Evolutionary conservation across 2,329 filamentous ascomycete genomes (phyloP), one percentile per base, ranked within the genome.

Genomic region (Fusarium sp.): DNA sequence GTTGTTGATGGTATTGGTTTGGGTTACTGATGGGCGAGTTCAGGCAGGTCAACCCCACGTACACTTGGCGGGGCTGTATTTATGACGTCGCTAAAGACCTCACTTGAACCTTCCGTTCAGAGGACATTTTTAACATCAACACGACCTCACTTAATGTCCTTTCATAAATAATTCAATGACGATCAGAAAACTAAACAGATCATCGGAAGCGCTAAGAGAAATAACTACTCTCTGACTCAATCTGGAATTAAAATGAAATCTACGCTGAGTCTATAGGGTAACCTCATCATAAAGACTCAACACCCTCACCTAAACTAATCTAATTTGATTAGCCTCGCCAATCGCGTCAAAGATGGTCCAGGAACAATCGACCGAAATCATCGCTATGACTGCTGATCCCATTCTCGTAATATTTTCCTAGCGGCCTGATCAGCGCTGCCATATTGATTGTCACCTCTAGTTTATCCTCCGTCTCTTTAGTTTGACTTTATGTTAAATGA

Each of bases 61-160:
- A n/a, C 24, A 22, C 41, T 12, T 61, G 29, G 58, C 37, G 67
- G 67, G 67, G 67, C 58, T 32, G 7, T 3, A 25, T 6, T 34
- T 27, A 70, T 70, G 67, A 70, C 67, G 67, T 70, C 63, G 67
- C 54, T 40, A 18, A 48, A 42, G 24, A 37, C n/a, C 4, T 30
- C 18, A 13, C 13, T 7, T 14, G 13, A 37, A 7, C 34, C 9
- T n/a, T 12, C 18, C 6, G 10, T 37, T 7, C 2, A n/a, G 18
- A 2, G 6, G 18, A n/a, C 10, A 37, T 37, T 12, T 32, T 37
- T 7, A 48, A 11, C n/a, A 3, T 30, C 14, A 20, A 48, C 13
- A 11, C 6, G 5, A 7, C 27, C 27, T 22, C 20, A 14, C 0
- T 22, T 7, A 12, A 27, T 3, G 14, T 16, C 18, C 7, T 4